Conservation (phyloP, 225 moss, liverwort and hornwort genomes). For the Bryoerythrophyllum caledonicum region DNA sequence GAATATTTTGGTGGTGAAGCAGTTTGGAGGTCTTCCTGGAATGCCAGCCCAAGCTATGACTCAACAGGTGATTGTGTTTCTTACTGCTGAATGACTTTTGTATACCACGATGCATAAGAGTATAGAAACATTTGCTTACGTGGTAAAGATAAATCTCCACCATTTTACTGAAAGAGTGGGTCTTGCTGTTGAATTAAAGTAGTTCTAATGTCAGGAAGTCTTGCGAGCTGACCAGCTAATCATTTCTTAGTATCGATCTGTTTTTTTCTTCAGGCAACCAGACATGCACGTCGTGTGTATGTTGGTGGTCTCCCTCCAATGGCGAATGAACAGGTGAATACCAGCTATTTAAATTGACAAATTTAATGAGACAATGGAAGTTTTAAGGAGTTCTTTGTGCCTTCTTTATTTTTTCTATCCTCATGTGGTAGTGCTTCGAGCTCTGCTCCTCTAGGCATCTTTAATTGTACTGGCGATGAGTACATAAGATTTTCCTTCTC, state of each 20-base stretch:
- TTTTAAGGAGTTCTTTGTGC: not conserved
- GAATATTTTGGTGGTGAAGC: constrained; percentile 63
- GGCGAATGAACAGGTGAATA: constrained; percentile 91
- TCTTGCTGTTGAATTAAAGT: constrained; percentile 12
- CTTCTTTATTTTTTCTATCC: not conserved
- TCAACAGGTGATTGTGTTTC: constrained; percentile 79
- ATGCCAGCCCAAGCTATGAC: constrained; percentile 84
- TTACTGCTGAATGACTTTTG: constrained; percentile 46
- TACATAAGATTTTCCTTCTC: not conserved
- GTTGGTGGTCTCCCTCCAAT: constrained; percentile 95
- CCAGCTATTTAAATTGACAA: not conserved
- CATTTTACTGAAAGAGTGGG: not conserved
- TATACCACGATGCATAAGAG: constrained; percentile 27
- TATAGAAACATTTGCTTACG: constrained; percentile 4
- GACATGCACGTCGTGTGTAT: constrained; percentile 96
- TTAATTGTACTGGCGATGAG: not conserved
- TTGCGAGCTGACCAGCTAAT: constrained; percentile 14
- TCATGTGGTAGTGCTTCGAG: not conserved
- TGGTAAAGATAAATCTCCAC: constrained; percentile 13
- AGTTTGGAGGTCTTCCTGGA: constrained; percentile 83
- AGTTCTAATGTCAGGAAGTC: constrained; percentile 14
- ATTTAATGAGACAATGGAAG: not conserved
- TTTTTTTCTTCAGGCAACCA: constrained; percentile 73
- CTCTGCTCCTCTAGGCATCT: not conserved
- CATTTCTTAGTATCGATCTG: constrained; percentile 1